Conservation (phyloP, 148 eudicot species). For the Chenopodium formosanum region DNA sequence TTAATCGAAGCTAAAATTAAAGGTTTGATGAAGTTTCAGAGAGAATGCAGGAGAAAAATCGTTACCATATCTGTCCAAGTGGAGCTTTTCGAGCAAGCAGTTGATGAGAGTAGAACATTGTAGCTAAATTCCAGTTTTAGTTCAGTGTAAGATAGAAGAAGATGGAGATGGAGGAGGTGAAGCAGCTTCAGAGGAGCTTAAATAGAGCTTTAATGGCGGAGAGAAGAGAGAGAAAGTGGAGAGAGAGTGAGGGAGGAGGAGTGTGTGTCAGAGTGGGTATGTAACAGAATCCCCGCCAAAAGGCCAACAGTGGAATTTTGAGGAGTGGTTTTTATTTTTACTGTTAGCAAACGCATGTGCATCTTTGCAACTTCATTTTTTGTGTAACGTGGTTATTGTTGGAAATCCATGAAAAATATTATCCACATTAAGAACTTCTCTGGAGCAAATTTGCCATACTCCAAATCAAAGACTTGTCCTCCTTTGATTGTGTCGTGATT, state of each 20-base stretch:
- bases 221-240: slow-evolving; percentile 6
- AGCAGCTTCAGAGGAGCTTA: not conserved
- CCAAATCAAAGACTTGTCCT: too few relatives aligned
- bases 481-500: too few relatives aligned
- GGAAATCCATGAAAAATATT: too few relatives aligned
- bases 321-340: not conserved
- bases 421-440: too few relatives aligned
- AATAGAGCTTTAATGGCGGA: slow-evolving; percentile 15
- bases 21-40: not conserved
- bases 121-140: not conserved
- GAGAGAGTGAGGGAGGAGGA: not conserved
- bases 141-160: slow-evolving; percentile 11
- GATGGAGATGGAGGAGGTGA: slow-evolving; percentile 3
- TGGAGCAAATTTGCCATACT: too few relatives aligned
- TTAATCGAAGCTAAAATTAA: not conserved
- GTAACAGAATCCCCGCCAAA: slow-evolving; percentile 44
- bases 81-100: slow-evolving; percentile 86
- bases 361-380: too few relatives aligned
- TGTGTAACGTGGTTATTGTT: too few relatives aligned
- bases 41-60: not conserved
- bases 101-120: slow-evolving; percentile 87
- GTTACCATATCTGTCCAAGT: slow-evolving; percentile 89
- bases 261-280: slow-evolving; percentile 16
- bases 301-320: not conserved
- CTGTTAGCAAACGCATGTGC: not conserved